Conservation (phyloP, 257 asterid genomes). For the Solanum pinnatisectum region DNA sequence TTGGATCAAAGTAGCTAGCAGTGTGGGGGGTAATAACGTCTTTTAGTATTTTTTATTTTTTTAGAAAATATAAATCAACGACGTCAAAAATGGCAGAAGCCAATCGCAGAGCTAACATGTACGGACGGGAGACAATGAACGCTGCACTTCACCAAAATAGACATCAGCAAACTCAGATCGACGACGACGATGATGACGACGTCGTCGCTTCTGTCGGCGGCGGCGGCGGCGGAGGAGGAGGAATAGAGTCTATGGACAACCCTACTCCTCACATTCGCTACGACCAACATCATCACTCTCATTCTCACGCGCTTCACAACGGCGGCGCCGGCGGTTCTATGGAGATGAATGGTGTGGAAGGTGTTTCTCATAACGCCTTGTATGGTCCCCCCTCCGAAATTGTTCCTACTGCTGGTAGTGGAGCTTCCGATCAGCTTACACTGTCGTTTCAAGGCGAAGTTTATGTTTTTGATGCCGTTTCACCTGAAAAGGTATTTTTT, state of each 20-base stretch:
- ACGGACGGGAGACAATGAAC: slow-evolving; percentile 4
- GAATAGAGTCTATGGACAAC: slow-evolving; percentile 31
- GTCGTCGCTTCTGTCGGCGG: slow-evolving; percentile 19
- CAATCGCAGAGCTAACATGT: slow-evolving; percentile 6
- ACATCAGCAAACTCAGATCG: slow-evolving; percentile 21
- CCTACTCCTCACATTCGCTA: slow-evolving; percentile 42
- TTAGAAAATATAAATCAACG: not conserved
- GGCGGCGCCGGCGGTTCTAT: not conserved
- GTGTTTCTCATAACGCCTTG: slow-evolving; percentile 34
- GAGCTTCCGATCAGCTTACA: slow-evolving; percentile 80
- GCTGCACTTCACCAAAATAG: slow-evolving; percentile 10
- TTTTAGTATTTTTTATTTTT: not conserved
- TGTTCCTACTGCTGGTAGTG: slow-evolving; percentile 22
- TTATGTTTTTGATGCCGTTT: slow-evolving; percentile 83
- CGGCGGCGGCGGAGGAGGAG: slow-evolving; percentile 3
- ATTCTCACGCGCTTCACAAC: slow-evolving; percentile 53
- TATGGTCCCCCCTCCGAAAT: slow-evolving; percentile 38
- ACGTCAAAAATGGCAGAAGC: not conserved
- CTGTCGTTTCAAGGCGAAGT: slow-evolving; percentile 96
- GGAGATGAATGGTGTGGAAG: slow-evolving; percentile 32
- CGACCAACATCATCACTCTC: slow-evolving; percentile 49
- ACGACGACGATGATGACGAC: slow-evolving; percentile 36
- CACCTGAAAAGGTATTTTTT: slow-evolving; percentile 70
- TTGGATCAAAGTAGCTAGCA: not conserved
- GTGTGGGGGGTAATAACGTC: slow-evolving; percentile 13